phyloP scores from a whole-genome alignment of 176 grass and related monocot genomes.

The Carex littledalei region DNA sequence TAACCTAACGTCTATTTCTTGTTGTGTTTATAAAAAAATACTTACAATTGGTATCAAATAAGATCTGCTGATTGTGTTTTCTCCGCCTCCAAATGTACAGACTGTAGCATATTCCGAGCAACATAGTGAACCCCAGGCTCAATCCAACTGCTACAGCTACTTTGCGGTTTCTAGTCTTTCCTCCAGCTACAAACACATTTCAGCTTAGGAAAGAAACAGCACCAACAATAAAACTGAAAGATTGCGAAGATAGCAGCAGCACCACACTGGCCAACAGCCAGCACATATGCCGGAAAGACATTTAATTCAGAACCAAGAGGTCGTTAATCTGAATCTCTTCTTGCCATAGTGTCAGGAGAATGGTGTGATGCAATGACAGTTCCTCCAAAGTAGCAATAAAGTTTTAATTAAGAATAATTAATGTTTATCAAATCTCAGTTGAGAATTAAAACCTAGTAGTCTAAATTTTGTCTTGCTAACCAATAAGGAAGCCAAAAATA shows the following conservation, averaged over 20 bases:
- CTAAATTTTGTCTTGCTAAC: neutral
- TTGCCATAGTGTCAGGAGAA: neutral
- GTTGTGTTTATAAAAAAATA: neutral
- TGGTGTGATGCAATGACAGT: neutral
- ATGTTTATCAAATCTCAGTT: neutral
- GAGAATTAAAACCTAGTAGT: neutral
- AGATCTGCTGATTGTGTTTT: constrained; percentile 42
- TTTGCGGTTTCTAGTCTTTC: constrained; percentile 43
- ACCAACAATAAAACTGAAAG: neutral
- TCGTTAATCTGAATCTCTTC: neutral
- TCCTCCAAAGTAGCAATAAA: neutral
- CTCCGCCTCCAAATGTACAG: constrained; percentile 63
- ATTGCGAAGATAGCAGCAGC: neutral
- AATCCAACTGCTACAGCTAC: constrained; percentile 55
- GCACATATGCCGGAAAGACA: neutral
- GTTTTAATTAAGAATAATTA: neutral
- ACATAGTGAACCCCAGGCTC: constrained; percentile 37
- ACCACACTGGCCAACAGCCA: no score
- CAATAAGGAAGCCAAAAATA: neutral
- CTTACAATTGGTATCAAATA: constrained; percentile 57
- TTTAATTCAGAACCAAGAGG: neutral
- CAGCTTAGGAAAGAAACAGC: neutral
- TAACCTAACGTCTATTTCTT: neutral
- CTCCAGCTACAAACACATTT: constrained; percentile 6
- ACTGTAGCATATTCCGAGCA: constrained; percentile 39